Base-by-base conservation (phyloP, 768 basidiomycete genomes). In the Russula sp. region DNA sequence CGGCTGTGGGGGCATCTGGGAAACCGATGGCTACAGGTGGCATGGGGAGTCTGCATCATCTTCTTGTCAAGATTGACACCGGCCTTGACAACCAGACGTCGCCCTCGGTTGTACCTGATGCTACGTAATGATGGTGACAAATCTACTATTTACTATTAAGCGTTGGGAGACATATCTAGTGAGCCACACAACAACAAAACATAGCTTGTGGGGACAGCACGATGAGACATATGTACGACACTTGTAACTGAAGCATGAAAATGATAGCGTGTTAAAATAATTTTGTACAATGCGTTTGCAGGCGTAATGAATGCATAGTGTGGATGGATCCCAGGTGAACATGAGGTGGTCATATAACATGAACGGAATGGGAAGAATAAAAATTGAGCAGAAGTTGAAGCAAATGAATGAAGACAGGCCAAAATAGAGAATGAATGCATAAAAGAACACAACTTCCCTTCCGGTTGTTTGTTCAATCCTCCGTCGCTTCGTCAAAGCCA, bases 401-500 rank as follows among this genome's bases (percentile, higher is more conserved):
- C 42, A 53, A 53, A 55, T 64, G 49, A 42, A 48, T 32, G 50
- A 59, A 64, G 58, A 43, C 22, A 51, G 59, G 34, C 45, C 10
- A 42, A 16, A 22, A 18, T 29, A 38, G 32, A 22, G 39, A 38
- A 39, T 8, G 41, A 29, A 53, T 53, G 53, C 52, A 55, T 51
- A 61, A 36, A 36, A 10, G 25, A 29, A 59, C 14, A 41, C 29
- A 20, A 35, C 18, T 22, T 29, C 42, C 20, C 55, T 58, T 56
- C 38, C 39, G 9, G 45, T 2, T 54, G 51, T 50, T 58, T 34
- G 43, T 68, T 74, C 65, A 82, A 65, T 75, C 75, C 70, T 81
- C 76, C 69, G 75, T 74, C 47, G 80, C 79, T 56, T 74, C 77
- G 59, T 74, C 75, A 65, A 83, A 79, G 34, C 67, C 70, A 48